These are phyloP conservation scores for Tranzscheliella williamsii DNA, from an alignment of 1,284 basidiomycete genomes.

Conservation along the genomic window DNA sequence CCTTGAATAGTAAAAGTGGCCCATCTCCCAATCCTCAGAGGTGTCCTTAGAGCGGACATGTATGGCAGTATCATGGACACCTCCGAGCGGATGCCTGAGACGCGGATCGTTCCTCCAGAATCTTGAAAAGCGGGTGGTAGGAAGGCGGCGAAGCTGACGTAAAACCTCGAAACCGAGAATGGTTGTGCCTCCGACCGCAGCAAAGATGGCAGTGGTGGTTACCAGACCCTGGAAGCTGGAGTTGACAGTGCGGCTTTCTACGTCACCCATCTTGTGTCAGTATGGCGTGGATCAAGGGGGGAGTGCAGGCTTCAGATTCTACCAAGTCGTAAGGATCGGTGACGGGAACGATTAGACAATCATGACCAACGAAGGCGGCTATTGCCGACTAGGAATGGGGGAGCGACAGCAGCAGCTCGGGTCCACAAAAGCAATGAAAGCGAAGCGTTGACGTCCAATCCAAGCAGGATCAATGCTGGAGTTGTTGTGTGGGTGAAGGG, in stretches of 20 bases:
- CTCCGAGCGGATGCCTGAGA: slow-evolving; percentile 31
- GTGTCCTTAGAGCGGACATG: slow-evolving; percentile 33
- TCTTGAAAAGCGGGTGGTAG: slow-evolving; percentile 21
- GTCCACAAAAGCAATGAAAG: too few relatives aligned
- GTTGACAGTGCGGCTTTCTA: slow-evolving; percentile 16
- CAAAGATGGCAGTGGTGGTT: slow-evolving; percentile 52
- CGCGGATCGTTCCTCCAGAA: slow-evolving; percentile 38
- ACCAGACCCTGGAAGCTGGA: slow-evolving; percentile 49
- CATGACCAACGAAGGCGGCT: too few relatives aligned
- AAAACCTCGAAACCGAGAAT: slow-evolving; percentile 48
- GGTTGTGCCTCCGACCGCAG: slow-evolving; percentile 35
- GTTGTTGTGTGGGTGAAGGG: too few relatives aligned
- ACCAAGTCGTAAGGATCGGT: too few relatives aligned
- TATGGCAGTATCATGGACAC: slow-evolving; percentile 23
- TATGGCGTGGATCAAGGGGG: too few relatives aligned
- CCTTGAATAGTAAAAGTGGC: slow-evolving; percentile 52
- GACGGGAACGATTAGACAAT: too few relatives aligned
- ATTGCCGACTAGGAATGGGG: too few relatives aligned
- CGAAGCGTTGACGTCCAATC: too few relatives aligned
- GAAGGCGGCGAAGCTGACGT: slow-evolving; percentile 46
- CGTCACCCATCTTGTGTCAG: slow-evolving; percentile 36
- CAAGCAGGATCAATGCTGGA: too few relatives aligned
- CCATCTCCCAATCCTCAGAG: slow-evolving; percentile 58
- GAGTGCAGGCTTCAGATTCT: too few relatives aligned
- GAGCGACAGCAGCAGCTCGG: too few relatives aligned